Evolutionary conservation across 2,329 filamentous ascomycete genomes (phyloP).

Genomic region (Stemphylium vesicarium): DNA sequence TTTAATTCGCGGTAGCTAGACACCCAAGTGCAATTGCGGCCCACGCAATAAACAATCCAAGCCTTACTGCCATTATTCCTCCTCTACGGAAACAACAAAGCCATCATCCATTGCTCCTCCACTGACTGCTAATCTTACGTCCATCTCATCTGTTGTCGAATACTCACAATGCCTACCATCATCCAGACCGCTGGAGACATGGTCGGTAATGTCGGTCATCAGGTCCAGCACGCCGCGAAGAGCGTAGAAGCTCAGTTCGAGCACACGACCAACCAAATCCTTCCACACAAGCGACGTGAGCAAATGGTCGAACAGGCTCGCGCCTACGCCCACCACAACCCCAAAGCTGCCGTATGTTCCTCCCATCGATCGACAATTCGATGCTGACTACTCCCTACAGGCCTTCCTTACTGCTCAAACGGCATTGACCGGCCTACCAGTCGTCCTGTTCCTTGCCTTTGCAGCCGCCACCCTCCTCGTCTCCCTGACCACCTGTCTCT

Average conservation of each 20-base stretch:
- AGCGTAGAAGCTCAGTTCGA: slow-evolving; percentile 32
- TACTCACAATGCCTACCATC: slow-evolving; percentile 24
- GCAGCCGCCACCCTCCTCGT: slow-evolving; percentile 67
- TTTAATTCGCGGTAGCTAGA: background rate
- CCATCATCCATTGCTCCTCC: slow-evolving; percentile 1
- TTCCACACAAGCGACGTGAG: slow-evolving; percentile 67
- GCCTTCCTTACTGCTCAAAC: slow-evolving; percentile 72
- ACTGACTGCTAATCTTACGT: background rate
- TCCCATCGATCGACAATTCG: no score
- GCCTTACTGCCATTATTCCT: background rate
- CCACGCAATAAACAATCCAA: background rate
- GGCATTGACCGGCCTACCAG: slow-evolving; percentile 68
- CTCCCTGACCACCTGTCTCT: slow-evolving; percentile 65
- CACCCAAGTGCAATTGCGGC: slow-evolving; percentile 3
- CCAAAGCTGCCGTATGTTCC: slow-evolving; percentile 69
- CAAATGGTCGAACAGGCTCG: slow-evolving; percentile 61
- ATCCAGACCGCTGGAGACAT: slow-evolving; percentile 35
- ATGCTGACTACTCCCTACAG: slow-evolving; percentile 49
- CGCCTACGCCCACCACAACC: slow-evolving; percentile 67
- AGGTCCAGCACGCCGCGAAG: slow-evolving; percentile 22
- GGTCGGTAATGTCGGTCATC: slow-evolving; percentile 27
- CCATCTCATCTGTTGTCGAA: background rate
- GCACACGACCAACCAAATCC: slow-evolving; percentile 56
- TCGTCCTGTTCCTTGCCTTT: slow-evolving; percentile 73
- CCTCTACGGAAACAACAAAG: background rate